Base-by-base conservation (phyloP, 176 grass and related monocot species). In the Avena eriantha region DNA sequence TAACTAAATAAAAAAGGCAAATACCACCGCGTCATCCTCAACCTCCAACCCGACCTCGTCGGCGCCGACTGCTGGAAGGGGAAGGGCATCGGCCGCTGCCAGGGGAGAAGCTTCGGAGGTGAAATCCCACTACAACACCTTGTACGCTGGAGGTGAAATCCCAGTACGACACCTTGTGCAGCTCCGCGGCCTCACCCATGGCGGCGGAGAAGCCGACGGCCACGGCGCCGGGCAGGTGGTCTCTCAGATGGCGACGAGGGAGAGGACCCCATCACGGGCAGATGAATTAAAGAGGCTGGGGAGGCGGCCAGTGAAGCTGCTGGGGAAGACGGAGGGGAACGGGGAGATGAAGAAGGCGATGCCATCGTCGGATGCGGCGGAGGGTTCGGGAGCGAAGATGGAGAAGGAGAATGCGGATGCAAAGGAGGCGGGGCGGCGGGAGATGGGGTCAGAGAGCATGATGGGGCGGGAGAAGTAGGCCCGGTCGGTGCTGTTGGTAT, bases 261-360 rank as follows among this genome's bases (percentile, higher is more conserved):
- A 29, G 46, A 22, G 82, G 22, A 10, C 23, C 17, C 22, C 71
- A 46, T 66, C 49, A 22, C 21, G 22, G 66, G 3, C 46, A 15
- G 86, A 61, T 61, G 82, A 88, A 60, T 92, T 88, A 85, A 97
- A 97, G 53, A 97, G 85, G 24, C 92, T 90, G 47, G 92, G 90
- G 63, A 75, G 78, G 0, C 94, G 90, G n/a, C 89, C 92, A 2
- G 87, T 85, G 35, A 87, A 90, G 84, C 82, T 59, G 45, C 31
- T 85, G 34, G 87, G 94, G 80, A 92, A n/a, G n/a, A 4, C 73
- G 73, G 94, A 92, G 80, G 94, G 90, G 76, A 88, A 92, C 22
- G 90, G 54, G 47, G 94, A 78, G 75, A 97, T 83, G 90, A 97
- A 97, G 92, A 94, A 97, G 70, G 92, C 88, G 56, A 97, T 85